Percentiles rank a stretch among this genome's conserved stretches.
Evolutionary conservation across 2,329 filamentous ascomycete species (phyloP).

Genomic region (Diaporthe destruens): DNA sequence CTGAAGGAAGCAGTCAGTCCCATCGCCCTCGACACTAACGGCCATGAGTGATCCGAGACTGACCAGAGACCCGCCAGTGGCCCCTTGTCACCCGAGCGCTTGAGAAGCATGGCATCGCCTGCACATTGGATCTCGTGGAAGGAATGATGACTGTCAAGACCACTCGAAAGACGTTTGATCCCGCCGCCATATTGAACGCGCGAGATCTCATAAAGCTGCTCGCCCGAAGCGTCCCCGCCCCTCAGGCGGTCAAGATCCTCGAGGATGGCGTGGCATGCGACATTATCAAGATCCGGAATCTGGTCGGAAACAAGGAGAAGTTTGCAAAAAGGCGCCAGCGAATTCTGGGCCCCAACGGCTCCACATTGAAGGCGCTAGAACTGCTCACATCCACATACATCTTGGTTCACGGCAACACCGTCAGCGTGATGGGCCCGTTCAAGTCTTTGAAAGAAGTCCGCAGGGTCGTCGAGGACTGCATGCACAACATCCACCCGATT

Average conservation of each 20-base stretch:
- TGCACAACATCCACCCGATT: slow-evolving; percentile 97
- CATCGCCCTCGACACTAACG: neutral
- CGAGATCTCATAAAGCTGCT: slow-evolving; percentile 95
- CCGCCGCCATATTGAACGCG: slow-evolving; percentile 91
- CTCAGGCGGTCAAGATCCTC: slow-evolving; percentile 93
- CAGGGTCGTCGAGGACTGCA: slow-evolving; percentile 91
- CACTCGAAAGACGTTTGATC: slow-evolving; percentile 83
- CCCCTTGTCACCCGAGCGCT: slow-evolving; percentile 88
- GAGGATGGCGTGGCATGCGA: slow-evolving; percentile 93
- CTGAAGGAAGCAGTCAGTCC: slow-evolving; percentile 76
- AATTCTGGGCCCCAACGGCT: slow-evolving; percentile 90
- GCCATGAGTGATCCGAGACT: neutral
- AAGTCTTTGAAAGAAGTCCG: slow-evolving; percentile 95
- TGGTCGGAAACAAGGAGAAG: slow-evolving; percentile 93
- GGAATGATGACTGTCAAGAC: slow-evolving; percentile 98
- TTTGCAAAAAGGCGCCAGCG: slow-evolving; percentile 96
- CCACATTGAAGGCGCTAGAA: slow-evolving; percentile 93
- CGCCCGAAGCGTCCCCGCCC: slow-evolving; percentile 89
- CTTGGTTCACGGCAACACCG: slow-evolving; percentile 96
- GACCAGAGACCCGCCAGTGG: slow-evolving; percentile 65
- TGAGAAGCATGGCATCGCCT: slow-evolving; percentile 89
- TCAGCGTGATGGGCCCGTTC: slow-evolving; percentile 90
- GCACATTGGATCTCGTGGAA: slow-evolving; percentile 93
- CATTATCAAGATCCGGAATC: slow-evolving; percentile 92
- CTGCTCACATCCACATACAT: slow-evolving; percentile 93